A percentile compares a stretch with the other conserved stretches of the same genome.
Evolutionary conservation across 2,329 filamentous ascomycete species (phyloP).

Genomic region (Sporothrix phasma): DNA sequence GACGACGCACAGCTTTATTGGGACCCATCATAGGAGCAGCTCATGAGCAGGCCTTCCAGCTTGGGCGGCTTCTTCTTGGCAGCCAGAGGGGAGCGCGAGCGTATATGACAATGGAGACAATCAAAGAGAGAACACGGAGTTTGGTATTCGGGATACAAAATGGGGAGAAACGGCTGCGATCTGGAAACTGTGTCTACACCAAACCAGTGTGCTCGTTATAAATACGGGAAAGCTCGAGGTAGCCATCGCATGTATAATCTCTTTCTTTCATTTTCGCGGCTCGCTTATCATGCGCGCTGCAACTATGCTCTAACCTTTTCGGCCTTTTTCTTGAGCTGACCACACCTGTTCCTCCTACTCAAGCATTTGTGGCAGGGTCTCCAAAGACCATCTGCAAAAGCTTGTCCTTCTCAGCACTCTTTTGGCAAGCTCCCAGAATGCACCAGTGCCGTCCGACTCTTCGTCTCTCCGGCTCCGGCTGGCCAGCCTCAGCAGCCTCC

Average conservation of each 20-base stretch:
- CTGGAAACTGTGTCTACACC: too few species aligned
- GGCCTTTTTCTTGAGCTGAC: background rate
- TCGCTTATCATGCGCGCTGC: background rate
- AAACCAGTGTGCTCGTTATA: too few species aligned
- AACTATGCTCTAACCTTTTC: background rate
- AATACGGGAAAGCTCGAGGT: too few species aligned
- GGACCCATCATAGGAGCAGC: too few species aligned
- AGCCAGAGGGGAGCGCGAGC: too few species aligned
- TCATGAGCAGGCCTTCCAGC: too few species aligned
- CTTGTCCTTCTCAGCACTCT: constrained; percentile 20
- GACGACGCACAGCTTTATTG: too few species aligned
- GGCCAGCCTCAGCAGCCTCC: background rate
- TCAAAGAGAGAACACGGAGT: too few species aligned
- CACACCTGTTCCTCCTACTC: background rate
- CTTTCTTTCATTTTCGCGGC: background rate
- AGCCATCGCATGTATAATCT: background rate
- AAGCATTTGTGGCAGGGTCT: background rate
- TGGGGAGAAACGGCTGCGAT: too few species aligned
- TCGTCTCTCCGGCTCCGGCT: constrained; percentile 20
- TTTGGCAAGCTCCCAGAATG: constrained; percentile 20
- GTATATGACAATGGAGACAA: too few species aligned
- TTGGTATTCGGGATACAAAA: too few species aligned
- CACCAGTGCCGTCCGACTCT: constrained; percentile 20
- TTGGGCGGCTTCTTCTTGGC: too few species aligned
- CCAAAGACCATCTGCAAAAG: constrained; percentile 17